phyloP scores from a whole-genome alignment of 352 stramenopile genomes.

The Pythium volutum region DNA sequence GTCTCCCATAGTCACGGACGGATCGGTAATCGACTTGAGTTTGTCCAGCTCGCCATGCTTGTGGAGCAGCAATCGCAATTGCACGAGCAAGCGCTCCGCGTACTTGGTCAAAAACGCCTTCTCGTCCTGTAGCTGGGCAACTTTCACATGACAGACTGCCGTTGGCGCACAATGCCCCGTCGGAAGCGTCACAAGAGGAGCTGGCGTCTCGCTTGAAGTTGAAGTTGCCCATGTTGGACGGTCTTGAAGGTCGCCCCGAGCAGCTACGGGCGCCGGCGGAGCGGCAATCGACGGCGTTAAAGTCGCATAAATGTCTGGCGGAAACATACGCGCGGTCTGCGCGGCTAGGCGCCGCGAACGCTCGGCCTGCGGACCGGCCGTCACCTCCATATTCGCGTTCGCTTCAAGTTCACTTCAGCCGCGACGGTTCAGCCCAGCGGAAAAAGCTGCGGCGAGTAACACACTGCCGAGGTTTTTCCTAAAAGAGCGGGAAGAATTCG shows the following conservation, averaged over 20 bases:
- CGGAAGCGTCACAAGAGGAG: background rate
- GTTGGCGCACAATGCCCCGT: slow-evolving; percentile 20
- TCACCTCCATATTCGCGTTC: slow-evolving; percentile 11
- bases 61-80: slow-evolving; percentile 52
- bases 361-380: slow-evolving; percentile 22
- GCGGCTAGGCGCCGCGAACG: slow-evolving; percentile 23
- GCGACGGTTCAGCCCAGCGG: slow-evolving; percentile 8
- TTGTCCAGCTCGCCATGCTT: slow-evolving; percentile 73
- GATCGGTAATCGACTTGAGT: slow-evolving; percentile 56
- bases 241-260: background rate
- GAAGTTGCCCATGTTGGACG: slow-evolving; percentile 14
- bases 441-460: background rate
- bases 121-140: slow-evolving; percentile 50
- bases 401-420: background rate
- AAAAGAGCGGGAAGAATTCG: slow-evolving; percentile 8
- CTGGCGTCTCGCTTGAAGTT: background rate
- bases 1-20: background rate
- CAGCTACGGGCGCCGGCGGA: background rate
- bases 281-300: background rate
- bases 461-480: slow-evolving; percentile 11
- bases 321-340: slow-evolving; percentile 19
- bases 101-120: slow-evolving; percentile 66
- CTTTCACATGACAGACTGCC: slow-evolving; percentile 35
- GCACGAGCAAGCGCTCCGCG: slow-evolving; percentile 58
- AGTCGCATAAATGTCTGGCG: background rate